Base-by-base conservation (phyloP, 306 rosid species). In the Boehmeria nivea region DNA sequence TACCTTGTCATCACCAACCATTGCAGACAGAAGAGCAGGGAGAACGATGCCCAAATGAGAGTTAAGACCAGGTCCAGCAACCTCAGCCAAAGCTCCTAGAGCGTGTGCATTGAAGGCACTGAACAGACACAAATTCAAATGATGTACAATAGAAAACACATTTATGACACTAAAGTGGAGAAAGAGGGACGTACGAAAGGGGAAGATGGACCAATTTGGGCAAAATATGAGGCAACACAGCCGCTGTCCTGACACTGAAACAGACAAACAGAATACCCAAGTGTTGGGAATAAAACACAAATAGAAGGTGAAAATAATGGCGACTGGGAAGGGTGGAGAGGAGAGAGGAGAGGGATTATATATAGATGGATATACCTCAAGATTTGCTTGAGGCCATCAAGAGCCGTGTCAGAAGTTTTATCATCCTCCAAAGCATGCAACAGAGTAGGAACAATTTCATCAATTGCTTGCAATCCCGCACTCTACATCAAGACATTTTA, bases 391-490 rank as follows among this genome's bases (percentile, higher is more conserved):
- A 91, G 99, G 59, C 99, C 99, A 49, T 91, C 96, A 22, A 87
- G 99, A 21, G 99, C 99, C 66, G 93, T 91, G 49, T 87, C 95
- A 59, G 96, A 91, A 60, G 93, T 84, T 66, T 73, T 50, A 67
- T 87, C 95, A 63, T 81, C 95, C 76, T 91, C 96, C 85, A 91
- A 64, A 28, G 99, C 96, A 75, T 76, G 95, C 52, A 91, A 78
- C 72, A 91, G 96, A 25, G 93, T 91, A 6, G 99, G 99, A 75
- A 91, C 89, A 60, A 91, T 87, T 72, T 87, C 96, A 50, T 91
- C 99, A 47, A 91, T 91, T 54, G 99, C 96, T 82, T 87, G 99
- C 95, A 91, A 12, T 72, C 99, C 99, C 64, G 99, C 99, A 78
- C 79, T 91, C 99, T 91, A 66, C 64, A 64, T 46, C 51, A 51